phyloP scores from a whole-genome alignment of 176 grass and related monocot species.

The Triticum urartu region DNA sequence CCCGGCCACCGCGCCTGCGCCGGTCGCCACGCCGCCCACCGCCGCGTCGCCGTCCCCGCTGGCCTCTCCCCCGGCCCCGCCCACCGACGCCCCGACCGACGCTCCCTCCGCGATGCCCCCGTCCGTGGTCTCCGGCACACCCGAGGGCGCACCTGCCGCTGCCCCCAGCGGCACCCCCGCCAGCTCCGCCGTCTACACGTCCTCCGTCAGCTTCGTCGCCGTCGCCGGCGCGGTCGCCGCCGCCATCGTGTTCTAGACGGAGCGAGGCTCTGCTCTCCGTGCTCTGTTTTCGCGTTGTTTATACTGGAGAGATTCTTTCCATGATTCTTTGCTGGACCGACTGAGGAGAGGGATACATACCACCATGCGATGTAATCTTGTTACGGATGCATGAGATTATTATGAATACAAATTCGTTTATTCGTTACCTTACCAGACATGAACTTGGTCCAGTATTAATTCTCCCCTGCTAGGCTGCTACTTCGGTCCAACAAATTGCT shows the following conservation, averaged over 20 bases:
- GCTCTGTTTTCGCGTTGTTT: constrained; percentile 7
- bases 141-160: not conserved
- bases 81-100: not conserved
- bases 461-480: too few species aligned
- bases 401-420: not conserved
- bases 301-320: constrained; percentile 5
- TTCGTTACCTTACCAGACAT: not conserved
- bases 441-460: too few species aligned
- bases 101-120: constrained; percentile 16
- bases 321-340: constrained; percentile 18
- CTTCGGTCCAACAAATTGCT: too few species aligned
- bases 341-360: not conserved
- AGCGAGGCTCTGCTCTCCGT: not conserved
- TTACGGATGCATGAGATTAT: not conserved
- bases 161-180: not conserved
- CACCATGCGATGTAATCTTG: not conserved
- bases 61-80: constrained; percentile 33
- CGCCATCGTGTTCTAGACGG: constrained; percentile 44
- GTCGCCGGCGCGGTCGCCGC: constrained; percentile 43
- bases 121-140: constrained; percentile 1
- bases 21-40: constrained; percentile 27
- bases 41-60: constrained; percentile 27
- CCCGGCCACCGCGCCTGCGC: constrained; percentile 26
- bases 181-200: not conserved
- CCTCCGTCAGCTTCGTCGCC: constrained; percentile 32